phyloP scores from a whole-genome alignment of 164 flowering plant species.

The Magnolia kwangsiensis region DNA sequence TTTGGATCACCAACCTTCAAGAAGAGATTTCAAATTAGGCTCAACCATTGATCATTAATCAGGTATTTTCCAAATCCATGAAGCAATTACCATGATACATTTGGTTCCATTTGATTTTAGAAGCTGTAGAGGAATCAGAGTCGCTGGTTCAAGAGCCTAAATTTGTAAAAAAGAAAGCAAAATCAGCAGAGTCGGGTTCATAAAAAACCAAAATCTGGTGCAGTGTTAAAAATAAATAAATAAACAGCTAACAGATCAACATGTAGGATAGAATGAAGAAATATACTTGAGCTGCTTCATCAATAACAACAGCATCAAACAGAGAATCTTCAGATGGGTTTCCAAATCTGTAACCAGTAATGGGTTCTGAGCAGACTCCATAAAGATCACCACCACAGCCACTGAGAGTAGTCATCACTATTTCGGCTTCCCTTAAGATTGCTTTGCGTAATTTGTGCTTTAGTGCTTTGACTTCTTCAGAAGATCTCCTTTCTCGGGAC shows the following conservation, averaged over 20 bases:
- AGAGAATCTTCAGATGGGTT: conserved; percentile 52
- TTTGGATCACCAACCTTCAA: conserved; percentile 97
- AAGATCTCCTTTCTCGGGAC: conserved; percentile 64
- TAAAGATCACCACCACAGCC: conserved; percentile 97
- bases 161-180: conserved; percentile 13
- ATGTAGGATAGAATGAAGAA: conserved; percentile 6
- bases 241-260: background rate
- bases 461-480: conserved; percentile 61
- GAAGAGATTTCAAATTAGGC: conserved; percentile 11
- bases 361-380: conserved; percentile 74
- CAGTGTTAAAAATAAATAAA: background rate
- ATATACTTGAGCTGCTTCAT: conserved; percentile 97
- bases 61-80: background rate
- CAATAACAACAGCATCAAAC: conserved; percentile 94
- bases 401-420: conserved; percentile 87
- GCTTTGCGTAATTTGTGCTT: conserved; percentile 63
- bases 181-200: background rate
- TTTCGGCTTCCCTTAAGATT: conserved; percentile 83
- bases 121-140: conserved; percentile 93
- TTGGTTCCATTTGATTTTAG: conserved; percentile 70
- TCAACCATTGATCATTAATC: background rate
- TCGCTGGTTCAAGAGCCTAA: conserved; percentile 97
- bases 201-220: background rate
- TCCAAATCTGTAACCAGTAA: conserved; percentile 45
- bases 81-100: conserved; percentile 70